These are phyloP conservation scores for Solioccasus polychromus DNA, from an alignment of 768 basidiomycete genomes.

Conservation along the genomic window DNA sequence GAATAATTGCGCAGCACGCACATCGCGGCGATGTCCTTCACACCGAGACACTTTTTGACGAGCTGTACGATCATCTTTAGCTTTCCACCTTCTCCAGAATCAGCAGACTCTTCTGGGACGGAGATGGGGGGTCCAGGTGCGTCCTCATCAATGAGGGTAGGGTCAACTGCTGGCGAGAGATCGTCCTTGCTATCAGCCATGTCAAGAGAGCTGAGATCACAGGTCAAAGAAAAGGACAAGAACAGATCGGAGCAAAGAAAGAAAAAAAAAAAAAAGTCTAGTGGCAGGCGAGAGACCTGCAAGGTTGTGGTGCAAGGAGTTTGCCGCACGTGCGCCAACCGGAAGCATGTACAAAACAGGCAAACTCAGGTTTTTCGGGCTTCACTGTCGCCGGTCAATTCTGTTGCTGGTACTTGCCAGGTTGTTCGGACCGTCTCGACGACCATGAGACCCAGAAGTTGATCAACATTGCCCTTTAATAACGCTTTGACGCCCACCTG, in stretches of 20 bases:
- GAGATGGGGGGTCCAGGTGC: constrained; percentile 56
- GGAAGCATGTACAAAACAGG: constrained; percentile 15
- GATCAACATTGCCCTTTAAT: background rate
- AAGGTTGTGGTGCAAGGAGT: constrained; percentile 11
- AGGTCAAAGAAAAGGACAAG: background rate
- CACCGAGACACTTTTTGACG: constrained; percentile 87
- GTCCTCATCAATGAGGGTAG: constrained; percentile 42
- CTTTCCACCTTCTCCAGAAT: constrained; percentile 84
- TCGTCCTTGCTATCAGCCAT: constrained; percentile 22
- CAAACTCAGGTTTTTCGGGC: too few relatives aligned
- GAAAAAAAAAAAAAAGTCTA: background rate
- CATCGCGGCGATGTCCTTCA: constrained; percentile 95
- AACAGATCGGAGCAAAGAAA: background rate
- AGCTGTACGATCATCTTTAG: constrained; percentile 92
- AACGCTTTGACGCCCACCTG: background rate
- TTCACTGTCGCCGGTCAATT: too few relatives aligned
- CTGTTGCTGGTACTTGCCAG: too few relatives aligned
- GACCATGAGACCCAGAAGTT: background rate
- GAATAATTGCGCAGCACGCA: constrained; percentile 37
- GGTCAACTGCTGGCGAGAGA: constrained; percentile 5
- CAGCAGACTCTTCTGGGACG: constrained; percentile 68
- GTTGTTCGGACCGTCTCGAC: background rate
- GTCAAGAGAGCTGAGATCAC: background rate
- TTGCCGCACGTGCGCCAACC: constrained; percentile 23
- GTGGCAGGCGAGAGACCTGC: constrained; percentile 1